Base-by-base conservation (phyloP, 2,329 filamentous ascomycete genomes). In the Fusarium duplospermum region DNA sequence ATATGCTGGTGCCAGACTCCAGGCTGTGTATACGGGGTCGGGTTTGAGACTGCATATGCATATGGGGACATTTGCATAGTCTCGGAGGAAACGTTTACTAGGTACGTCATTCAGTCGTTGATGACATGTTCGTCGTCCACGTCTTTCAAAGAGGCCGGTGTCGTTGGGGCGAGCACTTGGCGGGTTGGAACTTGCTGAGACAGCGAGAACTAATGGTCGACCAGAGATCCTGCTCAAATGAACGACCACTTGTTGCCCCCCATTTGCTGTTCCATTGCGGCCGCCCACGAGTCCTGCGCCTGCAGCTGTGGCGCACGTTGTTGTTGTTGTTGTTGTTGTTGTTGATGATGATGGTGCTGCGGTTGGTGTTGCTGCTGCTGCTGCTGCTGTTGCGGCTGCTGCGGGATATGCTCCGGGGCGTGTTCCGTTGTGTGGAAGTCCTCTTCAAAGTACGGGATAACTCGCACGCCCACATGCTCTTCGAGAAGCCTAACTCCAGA, bases 391-490 rank as follows among this genome's bases (percentile, higher is more conserved):
- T 74, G 71, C 22, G 67, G 74, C n/a, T 73, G 73, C 2, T 71
- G 67, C 3, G 75, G 74, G 14, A 77, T 62, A 54, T 74, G 75
- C 22, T 84, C 83, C 8, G 78, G 77, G 4, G 80, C 82, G 64
- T 86, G 84, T 52, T 83, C 80, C 9, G 80, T 78, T 4, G 80
- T 82, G 54, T 86, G 84, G 71, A 85, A 84, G 62, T 86, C 84
- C 66, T 85, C 84, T 54, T 86, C 84, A 67, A 85, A 86, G 67
- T 86, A 86, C 4, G 83, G 79, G 13, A 82, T 73, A 10, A 85
- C 73, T 61, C 79, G 82, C 45, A 85, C 80, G 10, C 81, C 82
- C 14, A 81, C 79, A 58, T 84, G 82, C 62, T 83, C 77, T 63
- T 84, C 79, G 29, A 86, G 72, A 29, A 86, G 80, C 42, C 80